Evolutionary conservation across 306 rosid genomes (phyloP), one percentile per base, ranked within the genome.

Genomic region (Ormosia semicastrata): DNA sequence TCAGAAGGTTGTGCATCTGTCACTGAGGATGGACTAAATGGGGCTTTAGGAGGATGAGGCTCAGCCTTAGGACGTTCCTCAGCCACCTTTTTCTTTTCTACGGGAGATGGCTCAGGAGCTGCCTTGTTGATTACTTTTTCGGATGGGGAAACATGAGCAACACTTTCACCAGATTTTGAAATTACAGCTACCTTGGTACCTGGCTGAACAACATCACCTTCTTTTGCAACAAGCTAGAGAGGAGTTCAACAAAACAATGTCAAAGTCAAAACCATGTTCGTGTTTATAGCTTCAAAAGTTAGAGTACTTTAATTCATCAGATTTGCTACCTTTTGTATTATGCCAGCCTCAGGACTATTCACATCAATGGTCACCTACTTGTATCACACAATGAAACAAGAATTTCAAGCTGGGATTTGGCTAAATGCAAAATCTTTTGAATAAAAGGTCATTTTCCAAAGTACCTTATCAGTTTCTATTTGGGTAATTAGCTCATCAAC

Each of bases 291-390:
- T 24, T 24, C 24, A 24, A 24, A 24, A 24, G 24, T 0, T 24
- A 24, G 24, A 24, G 24, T 24, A 24, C 24, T 24, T 24, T 24
- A 24, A 24, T 24, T 24, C 24, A 24, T 24, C 24, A 24, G 24
- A 24, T 24, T 24, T 24, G 14, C 76, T 85, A 90, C 89, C 87
- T 87, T 76, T 40, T 82, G 83, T 58, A 90, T 83, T n/a, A 87
- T 69, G 18, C 94, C 91, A 41, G 88, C 81, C 82, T 81, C 88
- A 56, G 90, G 92, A 83, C 91, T 90, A 59, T 83, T 88, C 12
- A 90, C 94, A 83, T 90, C 94, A 57, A 90, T 86, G 62, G 94
- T 90, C 69, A 90, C 94, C 94, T 90, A 79, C 40, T 63, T 15
- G 46, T 73, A 34, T 66, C 75, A 75, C 36, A 41, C 6, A 40